Conservation (phyloP, 176 grass and related monocot species). For the Raddia guianensis region DNA sequence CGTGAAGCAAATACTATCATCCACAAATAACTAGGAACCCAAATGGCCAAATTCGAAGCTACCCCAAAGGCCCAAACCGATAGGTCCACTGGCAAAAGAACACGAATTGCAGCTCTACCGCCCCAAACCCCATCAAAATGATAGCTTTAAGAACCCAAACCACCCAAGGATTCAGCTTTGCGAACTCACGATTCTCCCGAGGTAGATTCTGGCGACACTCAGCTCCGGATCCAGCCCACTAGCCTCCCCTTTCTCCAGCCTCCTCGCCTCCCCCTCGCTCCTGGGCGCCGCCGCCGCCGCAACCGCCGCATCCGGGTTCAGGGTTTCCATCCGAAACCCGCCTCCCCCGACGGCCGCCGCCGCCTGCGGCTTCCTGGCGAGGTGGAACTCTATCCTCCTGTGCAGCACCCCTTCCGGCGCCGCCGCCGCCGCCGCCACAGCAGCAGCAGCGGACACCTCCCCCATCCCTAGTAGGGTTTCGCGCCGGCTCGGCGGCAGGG, state of each 20-base stretch:
- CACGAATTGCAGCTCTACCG: not conserved
- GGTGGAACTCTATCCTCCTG: conserved; percentile 84
- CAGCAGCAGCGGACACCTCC: not conserved
- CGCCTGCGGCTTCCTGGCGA: conserved; percentile 47
- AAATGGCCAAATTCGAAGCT: not conserved
- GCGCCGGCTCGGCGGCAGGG: not conserved
- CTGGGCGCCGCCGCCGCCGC: conserved; percentile 16
- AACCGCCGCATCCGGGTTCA: conserved; percentile 61
- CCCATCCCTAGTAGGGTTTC: conserved; percentile 48
- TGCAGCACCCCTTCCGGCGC: conserved; percentile 63
- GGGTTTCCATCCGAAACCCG: conserved; percentile 75
- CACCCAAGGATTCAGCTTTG: conserved; percentile 9
- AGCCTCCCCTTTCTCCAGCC: conserved; percentile 48
- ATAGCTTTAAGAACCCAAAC: conserved; percentile 9
- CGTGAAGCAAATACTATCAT: not conserved
- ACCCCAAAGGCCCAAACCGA: not conserved
- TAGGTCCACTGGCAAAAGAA: not conserved
- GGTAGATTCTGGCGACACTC: conserved; percentile 75
- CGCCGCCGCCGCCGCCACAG: conserved; percentile 15
- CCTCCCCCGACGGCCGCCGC: conserved; percentile 36
- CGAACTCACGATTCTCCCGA: conserved; percentile 90
- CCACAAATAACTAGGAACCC: not conserved
- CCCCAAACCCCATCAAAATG: conserved; percentile 33
- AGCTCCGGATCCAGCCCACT: conserved; percentile 81
- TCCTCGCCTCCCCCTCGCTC: conserved; percentile 36